Percentiles rank a stretch among this genome's conserved stretches.
Conservation (phyloP, 2,329 filamentous ascomycete genomes). For the Penicillium expansum region DNA sequence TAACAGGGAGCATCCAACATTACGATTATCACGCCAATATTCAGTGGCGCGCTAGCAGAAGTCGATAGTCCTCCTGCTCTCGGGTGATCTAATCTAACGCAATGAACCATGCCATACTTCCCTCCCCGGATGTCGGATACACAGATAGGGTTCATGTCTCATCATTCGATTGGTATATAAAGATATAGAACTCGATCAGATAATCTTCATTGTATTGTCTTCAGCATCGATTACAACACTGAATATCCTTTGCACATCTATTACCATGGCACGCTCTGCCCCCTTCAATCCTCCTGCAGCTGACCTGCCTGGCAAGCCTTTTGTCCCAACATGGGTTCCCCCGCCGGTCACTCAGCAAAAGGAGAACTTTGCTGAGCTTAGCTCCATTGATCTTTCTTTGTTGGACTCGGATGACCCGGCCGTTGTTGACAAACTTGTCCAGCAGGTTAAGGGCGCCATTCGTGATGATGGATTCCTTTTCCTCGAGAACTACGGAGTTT, state of each 20-base stretch:
- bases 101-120: neutral
- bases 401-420: conserved; percentile 44
- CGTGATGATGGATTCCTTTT: conserved; percentile 49
- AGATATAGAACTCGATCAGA: conserved; percentile 1
- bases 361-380: conserved; percentile 45
- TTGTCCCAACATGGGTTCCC: conserved; percentile 45
- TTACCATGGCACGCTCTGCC: conserved; percentile 30
- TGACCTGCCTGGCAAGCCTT: conserved; percentile 41
- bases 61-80: neutral
- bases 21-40: too few relatives aligned
- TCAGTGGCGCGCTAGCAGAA: neutral
- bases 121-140: neutral
- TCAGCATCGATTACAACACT: neutral
- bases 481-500: conserved; percentile 52
- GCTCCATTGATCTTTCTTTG: conserved; percentile 46
- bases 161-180: neutral
- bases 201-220: neutral
- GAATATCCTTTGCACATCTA: neutral
- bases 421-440: conserved; percentile 45
- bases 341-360: conserved; percentile 48
- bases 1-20: neutral
- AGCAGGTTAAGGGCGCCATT: conserved; percentile 45
- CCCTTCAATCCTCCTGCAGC: conserved; percentile 44
- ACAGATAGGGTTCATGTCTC: neutral
- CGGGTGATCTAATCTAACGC: neutral